Base-by-base conservation (phyloP, 2,329 filamentous ascomycete genomes). In the Trichoderma guizhouense region DNA sequence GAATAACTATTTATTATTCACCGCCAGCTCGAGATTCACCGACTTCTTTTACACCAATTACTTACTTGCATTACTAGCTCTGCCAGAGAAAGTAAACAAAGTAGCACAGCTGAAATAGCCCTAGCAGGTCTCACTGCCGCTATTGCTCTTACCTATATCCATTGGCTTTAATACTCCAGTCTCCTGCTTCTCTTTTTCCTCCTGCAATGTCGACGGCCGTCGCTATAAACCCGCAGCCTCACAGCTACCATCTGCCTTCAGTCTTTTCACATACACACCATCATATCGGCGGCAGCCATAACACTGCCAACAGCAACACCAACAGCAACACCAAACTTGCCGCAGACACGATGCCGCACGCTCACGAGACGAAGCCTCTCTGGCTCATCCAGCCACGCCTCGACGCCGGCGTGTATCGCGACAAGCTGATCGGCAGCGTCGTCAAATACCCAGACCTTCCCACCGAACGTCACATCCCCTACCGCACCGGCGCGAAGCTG, bases 391-490 rank as follows among this genome's bases (percentile, higher is more conserved):
- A 74, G 55, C 77, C 77, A 7, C 75, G 77, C 7, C 76, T 78
- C 43, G 77, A 78, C 69, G 77, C 77, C 3, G 66, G 61, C 57
- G 74, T 75, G n/a, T 78, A 79, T 51, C 75, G 77, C 71, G 77
- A 78, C 72, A 77, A 74, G 72, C 77, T 79, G 69, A 77, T 79
- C 47, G 77, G 77, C 66, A 78, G 77, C 74, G 77, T 79, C 71
- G 74, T 79, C 73, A 77, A 76, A 62, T 78, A 77, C 71, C 75
- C 77, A 9, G 73, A 77, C 60, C 71, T 77, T 21, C 77, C 77
- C 21, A 76, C 74, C 15, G 77, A 79, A 66, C 73, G 75, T 4
- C 77, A 72, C 66, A 75, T 79, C 28, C 77, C 77, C 12, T 78
- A 78, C 68, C 73, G 71, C 7, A 5, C 34, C 1, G 65, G 68